Evolutionary conservation across 73 alveolate genomes (phyloP).

Genomic region (Paramecium caudatum): DNA sequence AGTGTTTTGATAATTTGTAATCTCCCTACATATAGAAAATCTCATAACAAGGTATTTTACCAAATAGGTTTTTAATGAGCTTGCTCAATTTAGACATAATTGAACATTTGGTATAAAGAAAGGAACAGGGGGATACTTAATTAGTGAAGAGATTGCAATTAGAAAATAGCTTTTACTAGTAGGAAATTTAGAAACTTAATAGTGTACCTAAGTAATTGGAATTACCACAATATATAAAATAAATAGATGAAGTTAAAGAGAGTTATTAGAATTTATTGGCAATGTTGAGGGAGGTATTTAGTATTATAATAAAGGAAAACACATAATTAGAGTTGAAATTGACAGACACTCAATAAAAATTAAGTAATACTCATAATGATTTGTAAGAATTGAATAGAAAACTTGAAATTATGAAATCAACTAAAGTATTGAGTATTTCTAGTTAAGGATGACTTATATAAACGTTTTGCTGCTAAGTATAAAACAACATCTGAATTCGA

Average conservation of each 20-base stretch:
- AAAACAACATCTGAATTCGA: conserved; percentile 14
- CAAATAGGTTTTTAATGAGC: conserved; percentile 31
- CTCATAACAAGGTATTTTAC: neutral
- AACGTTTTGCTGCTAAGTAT: conserved; percentile 1
- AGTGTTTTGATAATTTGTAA: neutral
- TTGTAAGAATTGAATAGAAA: neutral
- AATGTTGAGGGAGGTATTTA: neutral
- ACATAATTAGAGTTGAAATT: neutral
- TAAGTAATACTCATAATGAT: neutral
- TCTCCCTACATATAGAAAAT: neutral
- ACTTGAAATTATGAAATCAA: neutral
- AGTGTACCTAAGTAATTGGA: too few species aligned
- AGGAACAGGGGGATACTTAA: neutral
- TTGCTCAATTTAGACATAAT: neutral
- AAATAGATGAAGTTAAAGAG: conserved; percentile 50
- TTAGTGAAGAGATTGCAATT: too few species aligned
- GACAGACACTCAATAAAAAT: neutral
- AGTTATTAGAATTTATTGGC: neutral
- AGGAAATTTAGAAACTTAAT: too few species aligned
- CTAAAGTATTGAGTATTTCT: neutral
- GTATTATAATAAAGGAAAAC: neutral
- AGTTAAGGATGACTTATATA: conserved; percentile 5
- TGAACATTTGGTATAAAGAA: neutral
- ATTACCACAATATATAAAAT: conserved; percentile 4
- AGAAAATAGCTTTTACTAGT: too few species aligned